These are phyloP conservation scores for Rusavskia elegans DNA, from an alignment of 495 filamentous ascomycete genomes.

Conservation along the genomic window DNA sequence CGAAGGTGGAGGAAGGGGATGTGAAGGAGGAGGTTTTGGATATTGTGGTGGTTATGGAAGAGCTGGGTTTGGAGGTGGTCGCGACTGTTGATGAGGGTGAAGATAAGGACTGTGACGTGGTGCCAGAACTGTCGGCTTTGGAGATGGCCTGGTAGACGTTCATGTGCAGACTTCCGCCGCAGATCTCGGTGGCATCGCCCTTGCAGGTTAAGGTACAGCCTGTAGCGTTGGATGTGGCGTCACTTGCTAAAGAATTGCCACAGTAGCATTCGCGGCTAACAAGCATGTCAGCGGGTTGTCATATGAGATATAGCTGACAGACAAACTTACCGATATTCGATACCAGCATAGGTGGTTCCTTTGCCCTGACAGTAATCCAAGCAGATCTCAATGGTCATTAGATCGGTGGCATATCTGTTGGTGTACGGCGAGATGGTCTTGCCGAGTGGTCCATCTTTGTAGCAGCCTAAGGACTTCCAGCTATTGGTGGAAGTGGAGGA, in stretches of 20 bases:
- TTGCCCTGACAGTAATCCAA: conserved; percentile 14
- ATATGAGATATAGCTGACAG: not conserved
- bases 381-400: conserved; percentile 22
- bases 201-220: conserved; percentile 28
- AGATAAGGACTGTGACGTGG: not conserved
- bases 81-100: not conserved
- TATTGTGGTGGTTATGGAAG: not conserved
- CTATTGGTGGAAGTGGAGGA: conserved; percentile 9
- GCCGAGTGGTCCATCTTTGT: conserved; percentile 14
- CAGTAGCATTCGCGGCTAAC: conserved; percentile 27
- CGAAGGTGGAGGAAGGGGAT: not conserved
- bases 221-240: conserved; percentile 13
- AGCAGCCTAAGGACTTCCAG: conserved; percentile 21
- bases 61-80: not conserved
- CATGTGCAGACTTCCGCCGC: conserved; percentile 11
- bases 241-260: conserved; percentile 23
- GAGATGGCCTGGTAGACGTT: conserved; percentile 6
- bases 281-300: not conserved
- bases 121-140: not conserved
- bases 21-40: not conserved
- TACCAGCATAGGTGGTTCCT: conserved; percentile 16
- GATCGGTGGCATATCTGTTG: conserved; percentile 12
- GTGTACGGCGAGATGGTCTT: conserved; percentile 9
- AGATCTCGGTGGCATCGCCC: conserved; percentile 16
- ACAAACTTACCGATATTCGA: conserved; percentile 16